Evolutionary conservation across 257 asterid genomes (phyloP).

Genomic region (Haberlea rhodopensis): DNA sequence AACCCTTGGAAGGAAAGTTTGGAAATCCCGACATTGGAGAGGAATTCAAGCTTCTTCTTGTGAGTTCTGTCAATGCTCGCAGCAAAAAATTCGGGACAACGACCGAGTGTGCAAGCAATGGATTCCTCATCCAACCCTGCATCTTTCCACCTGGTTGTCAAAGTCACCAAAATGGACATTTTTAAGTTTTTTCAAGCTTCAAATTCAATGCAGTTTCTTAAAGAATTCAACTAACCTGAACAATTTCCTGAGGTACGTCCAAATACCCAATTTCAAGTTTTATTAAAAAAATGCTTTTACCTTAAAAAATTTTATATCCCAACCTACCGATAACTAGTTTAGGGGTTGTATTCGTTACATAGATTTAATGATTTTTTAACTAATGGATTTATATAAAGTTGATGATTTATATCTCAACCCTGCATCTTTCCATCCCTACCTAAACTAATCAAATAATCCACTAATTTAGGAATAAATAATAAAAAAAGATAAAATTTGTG

Average conservation of each 20-base stretch:
- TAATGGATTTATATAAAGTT: too few species aligned
- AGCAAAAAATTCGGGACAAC: conserved; percentile 88
- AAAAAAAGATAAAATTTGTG: too few species aligned
- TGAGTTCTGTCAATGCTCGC: conserved; percentile 65
- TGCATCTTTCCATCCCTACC: too few species aligned
- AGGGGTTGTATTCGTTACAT: too few species aligned
- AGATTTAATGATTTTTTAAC: too few species aligned
- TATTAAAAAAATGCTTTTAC: too few species aligned
- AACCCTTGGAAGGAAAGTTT: conserved; percentile 62
- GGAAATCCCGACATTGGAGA: conserved; percentile 55
- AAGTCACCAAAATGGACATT: background rate
- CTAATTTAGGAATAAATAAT: too few species aligned
- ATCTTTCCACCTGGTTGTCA: conserved; percentile 60
- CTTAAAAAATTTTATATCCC: too few species aligned
- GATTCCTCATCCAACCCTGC: conserved; percentile 69
- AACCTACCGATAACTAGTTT: too few species aligned
- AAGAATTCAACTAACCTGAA: conserved; percentile 52
- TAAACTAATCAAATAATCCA: too few species aligned
- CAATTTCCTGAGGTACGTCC: conserved; percentile 80
- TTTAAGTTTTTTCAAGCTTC: background rate
- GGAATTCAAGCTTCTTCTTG: conserved; percentile 68
- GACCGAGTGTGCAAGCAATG: conserved; percentile 57
- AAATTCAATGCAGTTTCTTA: background rate
- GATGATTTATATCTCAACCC: too few species aligned
- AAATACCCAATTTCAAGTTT: too few species aligned